Percentiles rank a stretch among this genome's conserved stretches.
Evolutionary conservation across 257 asterid species (phyloP).

Genomic region (Sherardia arvensis): DNA sequence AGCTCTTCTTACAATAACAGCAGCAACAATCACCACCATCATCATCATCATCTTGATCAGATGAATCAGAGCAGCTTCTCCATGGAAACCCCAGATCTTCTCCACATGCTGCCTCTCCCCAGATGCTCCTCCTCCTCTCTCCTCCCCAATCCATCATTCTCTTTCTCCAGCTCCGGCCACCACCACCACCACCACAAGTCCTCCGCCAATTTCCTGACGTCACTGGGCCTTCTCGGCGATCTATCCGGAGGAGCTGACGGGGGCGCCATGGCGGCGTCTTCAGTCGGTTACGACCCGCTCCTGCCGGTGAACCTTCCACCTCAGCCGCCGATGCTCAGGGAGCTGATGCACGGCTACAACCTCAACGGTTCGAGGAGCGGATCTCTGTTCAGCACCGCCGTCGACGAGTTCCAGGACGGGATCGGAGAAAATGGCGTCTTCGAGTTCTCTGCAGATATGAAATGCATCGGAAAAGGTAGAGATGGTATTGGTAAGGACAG

Average conservation of each 20-base stretch:
- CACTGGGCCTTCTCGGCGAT: conserved; percentile 66
- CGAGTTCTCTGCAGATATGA: conserved; percentile 58
- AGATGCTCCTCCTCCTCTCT: conserved; percentile 36
- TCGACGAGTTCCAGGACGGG: conserved; percentile 52
- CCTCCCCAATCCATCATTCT: conserved; percentile 39
- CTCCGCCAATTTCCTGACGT: conserved; percentile 36
- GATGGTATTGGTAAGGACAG: conserved; percentile 54
- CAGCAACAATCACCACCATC: conserved; percentile 18
- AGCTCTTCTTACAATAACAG: conserved; percentile 7
- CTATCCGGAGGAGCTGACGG: conserved; percentile 18
- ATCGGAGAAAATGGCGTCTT: conserved; percentile 41
- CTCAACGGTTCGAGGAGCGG: conserved; percentile 30
- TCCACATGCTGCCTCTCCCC: conserved; percentile 61
- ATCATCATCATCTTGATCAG: conserved; percentile 17
- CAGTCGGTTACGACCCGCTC: conserved; percentile 53
- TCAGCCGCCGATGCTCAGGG: conserved; percentile 73
- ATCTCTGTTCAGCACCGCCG: conserved; percentile 40
- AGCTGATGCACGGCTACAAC: conserved; percentile 52
- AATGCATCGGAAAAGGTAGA: conserved; percentile 33
- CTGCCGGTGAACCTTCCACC: conserved; percentile 67
- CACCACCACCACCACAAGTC: conserved; percentile 17
- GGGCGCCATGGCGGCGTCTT: conserved; percentile 19
- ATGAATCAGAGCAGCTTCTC: conserved; percentile 20
- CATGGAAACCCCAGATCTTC: conserved; percentile 25
- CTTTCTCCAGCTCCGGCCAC: conserved; percentile 17